phyloP scores from a whole-genome alignment of 2,329 filamentous ascomycete genomes.

The Teratosphaeriaceae sp. region DNA sequence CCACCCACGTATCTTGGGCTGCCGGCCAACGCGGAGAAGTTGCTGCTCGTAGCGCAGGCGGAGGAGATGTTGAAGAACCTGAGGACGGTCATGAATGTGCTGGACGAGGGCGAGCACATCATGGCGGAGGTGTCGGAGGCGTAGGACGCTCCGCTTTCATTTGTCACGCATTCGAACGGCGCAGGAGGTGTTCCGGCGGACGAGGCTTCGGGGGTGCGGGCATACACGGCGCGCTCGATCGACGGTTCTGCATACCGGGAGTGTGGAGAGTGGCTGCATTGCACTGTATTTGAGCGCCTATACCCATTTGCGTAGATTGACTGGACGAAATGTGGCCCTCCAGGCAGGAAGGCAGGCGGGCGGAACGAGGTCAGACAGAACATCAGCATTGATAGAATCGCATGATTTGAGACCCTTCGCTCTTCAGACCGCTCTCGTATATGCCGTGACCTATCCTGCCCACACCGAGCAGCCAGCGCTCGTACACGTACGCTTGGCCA shows the following conservation, averaged over 20 bases:
- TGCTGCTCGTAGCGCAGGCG: slow-evolving; percentile 83
- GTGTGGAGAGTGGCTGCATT: no score
- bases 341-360: no score
- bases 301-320: slow-evolving; percentile 9
- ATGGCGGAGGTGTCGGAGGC: slow-evolving; percentile 43
- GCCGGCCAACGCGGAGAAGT: slow-evolving; percentile 92
- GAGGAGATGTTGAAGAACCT: slow-evolving; percentile 77
- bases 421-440: not conserved
- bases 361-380: no score
- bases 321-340: no score
- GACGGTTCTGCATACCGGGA: no score
- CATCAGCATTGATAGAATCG: no score
- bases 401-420: not conserved
- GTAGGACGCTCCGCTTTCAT: not conserved
- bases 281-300: slow-evolving; percentile 8
- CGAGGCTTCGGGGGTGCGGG: no score
- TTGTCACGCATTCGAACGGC: slow-evolving; percentile 8
- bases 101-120: slow-evolving; percentile 91
- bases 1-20: slow-evolving; percentile 92
- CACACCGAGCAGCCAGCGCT: slow-evolving; percentile 4
- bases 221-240: no score
- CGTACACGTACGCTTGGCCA: not conserved
- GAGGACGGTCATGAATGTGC: slow-evolving; percentile 73
- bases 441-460: not conserved
- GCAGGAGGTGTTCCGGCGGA: no score